phyloP scores from a whole-genome alignment of 2,329 filamentous ascomycete species.

The Sporothrix inflata region DNA sequence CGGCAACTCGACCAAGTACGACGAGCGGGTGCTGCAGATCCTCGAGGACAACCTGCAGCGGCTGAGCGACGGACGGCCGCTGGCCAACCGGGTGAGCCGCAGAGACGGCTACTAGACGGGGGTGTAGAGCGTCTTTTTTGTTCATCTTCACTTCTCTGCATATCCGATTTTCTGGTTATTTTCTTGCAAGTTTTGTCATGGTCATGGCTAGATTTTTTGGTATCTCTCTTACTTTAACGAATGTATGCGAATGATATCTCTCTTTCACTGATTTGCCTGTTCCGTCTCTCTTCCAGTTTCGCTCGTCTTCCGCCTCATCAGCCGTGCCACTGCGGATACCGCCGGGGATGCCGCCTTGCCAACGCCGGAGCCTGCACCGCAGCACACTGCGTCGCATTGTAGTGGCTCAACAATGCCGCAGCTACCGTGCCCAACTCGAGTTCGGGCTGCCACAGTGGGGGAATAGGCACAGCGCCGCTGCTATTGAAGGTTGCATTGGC shows the following conservation, averaged over 20 bases:
- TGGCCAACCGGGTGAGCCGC: conserved; percentile 35
- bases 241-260: neutral
- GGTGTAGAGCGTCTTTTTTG: neutral
- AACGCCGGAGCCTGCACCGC: neutral
- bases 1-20: conserved; percentile 47
- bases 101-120: conserved; percentile 33
- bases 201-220: neutral
- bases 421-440: conserved; percentile 23
- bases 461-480: neutral
- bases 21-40: conserved; percentile 48
- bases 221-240: neutral
- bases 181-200: neutral
- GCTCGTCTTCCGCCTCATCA: neutral
- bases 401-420: conserved; percentile 17
- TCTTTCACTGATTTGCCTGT: neutral
- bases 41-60: conserved; percentile 46
- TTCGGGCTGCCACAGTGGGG: conserved; percentile 23
- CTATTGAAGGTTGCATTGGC: neutral
- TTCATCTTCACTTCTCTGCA: neutral
- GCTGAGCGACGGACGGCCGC: conserved; percentile 30
- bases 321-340: neutral
- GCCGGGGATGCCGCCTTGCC: neutral
- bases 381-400: conserved; percentile 13
- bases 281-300: neutral
- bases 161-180: neutral